Base-by-base conservation (phyloP, 495 filamentous ascomycete species). In the Parathielavia hyrcaniae region DNA sequence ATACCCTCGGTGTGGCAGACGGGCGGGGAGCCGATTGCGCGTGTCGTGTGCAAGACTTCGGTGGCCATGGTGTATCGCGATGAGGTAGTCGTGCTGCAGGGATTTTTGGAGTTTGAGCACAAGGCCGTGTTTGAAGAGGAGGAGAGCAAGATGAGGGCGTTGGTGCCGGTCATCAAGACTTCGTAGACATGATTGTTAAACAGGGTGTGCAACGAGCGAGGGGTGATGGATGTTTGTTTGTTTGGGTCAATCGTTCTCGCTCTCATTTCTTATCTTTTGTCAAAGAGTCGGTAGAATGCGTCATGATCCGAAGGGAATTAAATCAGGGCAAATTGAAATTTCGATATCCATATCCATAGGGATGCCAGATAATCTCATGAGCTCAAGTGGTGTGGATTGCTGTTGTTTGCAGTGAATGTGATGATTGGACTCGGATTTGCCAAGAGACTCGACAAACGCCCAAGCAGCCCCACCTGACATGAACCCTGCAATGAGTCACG, bases 101-200 rank as follows among this genome's bases (percentile, higher is more conserved):
- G 61, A 19, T 66, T 66, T 40, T 35, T 66, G 55, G 64, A 66
- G 51, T 62, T 66, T 60, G 56, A 66, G 43, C 55, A 64, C 11
- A 64, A 56, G 48, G 59, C 52, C 32, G 19, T 11, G 41, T 64
- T 64, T 58, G 61, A 23, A n/a, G 51, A 20, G 20, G 41, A 26
- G 46, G 48, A 17, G 6, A 22, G 32, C 16, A 53, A 22, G 12
- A 3, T 22, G 23, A 20, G 23, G 51, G 52, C 13, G 22, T 20
- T 49, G 45, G 38, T 60, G 45, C 57, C 57, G 17, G 35, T 60
- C 40, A 60, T 54, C 44, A 49, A 20, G 34, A 60, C 36, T 34
- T 41, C 55, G 36, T 41, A 35, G 26, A 30, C 26, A 30, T n/a
- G n/a, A n/a, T 6, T 30, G 26, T 30, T 6, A 30, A 30, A 2